These are phyloP conservation scores for Fraxinus pennsylvanica DNA, from an alignment of 257 asterid genomes.

Conservation along the genomic window DNA sequence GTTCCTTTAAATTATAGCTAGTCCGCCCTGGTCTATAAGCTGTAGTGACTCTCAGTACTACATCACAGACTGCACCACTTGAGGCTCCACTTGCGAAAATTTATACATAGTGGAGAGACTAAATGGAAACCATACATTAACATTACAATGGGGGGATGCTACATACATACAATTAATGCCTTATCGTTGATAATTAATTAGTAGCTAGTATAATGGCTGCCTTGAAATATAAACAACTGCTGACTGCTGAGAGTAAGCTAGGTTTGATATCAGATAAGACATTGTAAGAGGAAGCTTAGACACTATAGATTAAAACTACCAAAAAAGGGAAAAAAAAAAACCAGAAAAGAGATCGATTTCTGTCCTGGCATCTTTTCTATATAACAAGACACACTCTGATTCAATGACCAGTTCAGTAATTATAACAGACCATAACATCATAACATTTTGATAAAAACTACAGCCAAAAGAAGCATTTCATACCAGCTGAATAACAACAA, in stretches of 20 bases:
- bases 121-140: neutral
- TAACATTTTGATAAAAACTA: neutral
- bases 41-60: neutral
- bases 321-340: too few species aligned
- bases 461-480: slow-evolving; percentile 22
- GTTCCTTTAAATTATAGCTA: neutral
- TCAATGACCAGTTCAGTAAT: neutral
- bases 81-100: neutral
- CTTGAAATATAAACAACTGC: slow-evolving; percentile 13
- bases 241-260: neutral
- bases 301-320: neutral
- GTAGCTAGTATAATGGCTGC: neutral
- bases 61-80: neutral
- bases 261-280: slow-evolving; percentile 5
- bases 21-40: neutral
- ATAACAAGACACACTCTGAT: neutral
- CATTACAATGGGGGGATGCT: neutral
- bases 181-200: neutral
- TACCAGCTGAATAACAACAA: slow-evolving; percentile 96
- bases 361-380: neutral
- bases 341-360: neutral
- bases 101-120: neutral
- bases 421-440: slow-evolving; percentile 1
- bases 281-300: slow-evolving; percentile 3
- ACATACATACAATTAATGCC: neutral